Evolutionary conservation across 1,284 basidiomycete species (phyloP), one percentile per base, ranked within the genome.

Genomic region (Xanthoconium separans): DNA sequence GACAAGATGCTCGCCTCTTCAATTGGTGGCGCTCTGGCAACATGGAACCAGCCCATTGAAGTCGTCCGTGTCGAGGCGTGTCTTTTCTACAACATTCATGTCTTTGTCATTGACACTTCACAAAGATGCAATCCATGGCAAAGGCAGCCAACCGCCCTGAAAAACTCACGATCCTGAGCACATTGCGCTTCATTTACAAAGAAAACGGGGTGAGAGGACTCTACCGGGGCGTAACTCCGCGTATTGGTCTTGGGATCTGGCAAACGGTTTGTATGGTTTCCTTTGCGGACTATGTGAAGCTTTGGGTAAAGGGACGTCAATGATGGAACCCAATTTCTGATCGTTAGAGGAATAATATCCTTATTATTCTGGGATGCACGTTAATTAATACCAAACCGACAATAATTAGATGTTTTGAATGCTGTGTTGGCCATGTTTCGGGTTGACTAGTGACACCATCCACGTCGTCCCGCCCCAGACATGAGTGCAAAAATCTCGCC

Each of bases 1-100:
- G 96, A 99, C 72, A 95, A 95, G 74, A 94, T 99, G 65, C 58
- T 90, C 33, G 84, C 95, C 20, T 94, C 93, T n/a, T 85, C 90
- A 0, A 82, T 98, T 60, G 96, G 91, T 68, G 97, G 97, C 73
- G 95, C 97, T 44, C 78, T 99, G 51, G 96, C 92, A 15, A 98
- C 95, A 45, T 99, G 97, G 97, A 99, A 99, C 74, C 97, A 99
- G 74, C 97, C 97, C 43, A 99, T 99, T 63, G 97, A 99, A 77
- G 94, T 97, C 60, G 83, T 96, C 59, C 89, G 94, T 55, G 93
- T 96, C 37, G 93, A 96, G 79, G 89, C 89, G 61, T 36, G 73
- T 65, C 41, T 30, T 34, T 33, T 48, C 43, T 22, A 33, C 30
- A 12, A 18, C 5, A 6, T 8, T 15, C 6, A 43, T 16, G 15